Conservation (phyloP, 176 grass and related monocot species). For the Guadua angustifolia region DNA sequence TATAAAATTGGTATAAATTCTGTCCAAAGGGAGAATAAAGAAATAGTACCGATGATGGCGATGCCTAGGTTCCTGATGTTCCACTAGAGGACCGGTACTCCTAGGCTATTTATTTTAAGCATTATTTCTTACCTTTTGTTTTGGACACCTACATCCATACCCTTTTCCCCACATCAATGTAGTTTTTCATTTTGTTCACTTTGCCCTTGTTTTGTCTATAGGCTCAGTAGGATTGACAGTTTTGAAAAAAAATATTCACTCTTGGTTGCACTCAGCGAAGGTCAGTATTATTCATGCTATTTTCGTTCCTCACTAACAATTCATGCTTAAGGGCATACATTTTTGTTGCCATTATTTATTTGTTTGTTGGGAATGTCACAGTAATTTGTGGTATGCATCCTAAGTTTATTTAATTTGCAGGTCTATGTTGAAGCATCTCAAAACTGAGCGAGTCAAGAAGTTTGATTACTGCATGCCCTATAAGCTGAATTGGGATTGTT, state of each 20-base stretch:
- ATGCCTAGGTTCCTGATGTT: slow-evolving; percentile 96
- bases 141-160: slow-evolving; percentile 9
- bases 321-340: slow-evolving; percentile 18
- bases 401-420: slow-evolving; percentile 50
- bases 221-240: slow-evolving; percentile 65
- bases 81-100: slow-evolving; percentile 76
- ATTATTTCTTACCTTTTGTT: slow-evolving; percentile 35
- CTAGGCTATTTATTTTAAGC: slow-evolving; percentile 20
- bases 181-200: slow-evolving; percentile 15
- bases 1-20: slow-evolving; percentile 95
- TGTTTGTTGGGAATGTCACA: slow-evolving; percentile 14
- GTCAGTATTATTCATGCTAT: slow-evolving; percentile 49
- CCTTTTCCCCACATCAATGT: not conserved
- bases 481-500: slow-evolving; percentile 58
- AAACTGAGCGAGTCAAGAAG: slow-evolving; percentile 76
- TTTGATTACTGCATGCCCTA: slow-evolving; percentile 97
- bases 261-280: slow-evolving; percentile 87
- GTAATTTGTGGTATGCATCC: not conserved
- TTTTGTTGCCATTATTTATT: slow-evolving; percentile 3
- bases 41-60: slow-evolving; percentile 84
- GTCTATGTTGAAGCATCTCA: slow-evolving; percentile 80
- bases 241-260: slow-evolving; percentile 88
- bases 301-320: not conserved
- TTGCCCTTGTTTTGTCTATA: slow-evolving; percentile 47
- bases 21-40: slow-evolving; percentile 87